Evolutionary conservation across 352 stramenopile genomes (phyloP).

Genomic region (Globisporangium cystogenes): DNA sequence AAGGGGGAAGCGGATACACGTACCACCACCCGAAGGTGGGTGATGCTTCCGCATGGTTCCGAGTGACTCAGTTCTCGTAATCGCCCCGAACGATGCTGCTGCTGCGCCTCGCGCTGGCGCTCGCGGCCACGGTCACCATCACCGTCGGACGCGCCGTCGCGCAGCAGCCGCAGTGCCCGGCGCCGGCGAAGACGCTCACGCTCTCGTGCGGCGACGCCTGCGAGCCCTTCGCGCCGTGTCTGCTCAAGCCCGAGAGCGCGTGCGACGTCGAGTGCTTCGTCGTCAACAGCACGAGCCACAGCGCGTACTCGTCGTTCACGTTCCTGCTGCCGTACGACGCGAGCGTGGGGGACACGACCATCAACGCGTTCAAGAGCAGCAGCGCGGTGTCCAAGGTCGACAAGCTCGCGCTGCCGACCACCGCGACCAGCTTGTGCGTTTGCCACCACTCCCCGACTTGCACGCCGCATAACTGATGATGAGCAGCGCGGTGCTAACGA

Average conservation of each 20-base stretch:
- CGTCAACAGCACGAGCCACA: slow-evolving; percentile 6
- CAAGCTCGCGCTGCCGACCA: slow-evolving; percentile 17
- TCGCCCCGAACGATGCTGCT: no score
- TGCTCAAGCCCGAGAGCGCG: slow-evolving; percentile 10
- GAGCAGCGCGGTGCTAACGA: no score
- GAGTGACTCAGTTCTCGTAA: no score
- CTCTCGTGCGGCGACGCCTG: slow-evolving; percentile 6
- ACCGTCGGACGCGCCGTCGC: no score
- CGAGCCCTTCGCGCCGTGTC: slow-evolving; percentile 4
- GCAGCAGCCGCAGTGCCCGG: slow-evolving; percentile 1
- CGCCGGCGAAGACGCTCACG: slow-evolving; percentile 10
- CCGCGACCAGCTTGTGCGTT: slow-evolving; percentile 21
- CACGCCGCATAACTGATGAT: no score
- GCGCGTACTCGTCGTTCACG: slow-evolving; percentile 33
- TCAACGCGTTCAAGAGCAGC: slow-evolving; percentile 9
- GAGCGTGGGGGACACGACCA: slow-evolving; percentile 10
- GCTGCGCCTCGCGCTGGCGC: no score
- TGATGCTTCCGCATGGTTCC: no score
- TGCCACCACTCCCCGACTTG: no score
- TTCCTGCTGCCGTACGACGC: slow-evolving; percentile 51
- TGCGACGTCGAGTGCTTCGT: slow-evolving; percentile 52
- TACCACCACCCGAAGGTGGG: no score
- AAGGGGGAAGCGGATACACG: no score
- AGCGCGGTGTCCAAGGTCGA: slow-evolving; percentile 21
- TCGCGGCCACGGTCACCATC: no score